Evolutionary conservation across 805 yeast species (phyloP), one percentile per base, ranked within the genome.

Genomic region (Metschnikowia similis): DNA sequence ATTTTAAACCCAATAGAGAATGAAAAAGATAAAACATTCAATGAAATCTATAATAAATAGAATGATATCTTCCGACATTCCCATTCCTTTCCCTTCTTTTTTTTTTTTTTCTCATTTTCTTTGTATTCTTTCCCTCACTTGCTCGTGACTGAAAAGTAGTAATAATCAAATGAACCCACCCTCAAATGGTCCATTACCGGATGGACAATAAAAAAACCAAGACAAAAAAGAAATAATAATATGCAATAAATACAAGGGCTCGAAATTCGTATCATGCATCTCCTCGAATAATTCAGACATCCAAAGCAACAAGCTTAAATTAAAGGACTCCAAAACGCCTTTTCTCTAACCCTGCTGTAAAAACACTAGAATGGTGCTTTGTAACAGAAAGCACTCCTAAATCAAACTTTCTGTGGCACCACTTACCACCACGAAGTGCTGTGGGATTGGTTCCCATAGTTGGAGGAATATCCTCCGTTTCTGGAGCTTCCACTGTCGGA

Each of bases 381-480:
- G 54, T 48, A 56, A 56, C 57, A 51, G 50, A 50, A 55, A 45
- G 59, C 59, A 45, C 39, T 48, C 49, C 34, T 32, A 53, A 50
- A 46, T 44, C 55, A 53, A 48, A 29, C 49, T 35, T 47, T 38
- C 35, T 13, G 44, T 41, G 52, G 27, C 29, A 10, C 10, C 21
- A 10, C 30, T n/a, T 63, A 72, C 78, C 78, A 73, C 76, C 76
- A 72, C 28, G 76, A 71, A 58, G 66, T 62, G 57, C 61, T 56
- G 40, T 53, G 58, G 47, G 67, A 56, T 52, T 67, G 71, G 65
- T 69, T 69, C 36, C 74, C 74, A 56, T 68, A 70, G 55, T 55
- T 56, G 48, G 59, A 51, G 17, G 61, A 57, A 50, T 69, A 63
- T 16, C 64, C 66, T 40, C 68, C 66, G 57, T 56, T 36, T 60